phyloP scores from a whole-genome alignment of 106 monocot species.

The Hemerocallis citrina region DNA sequence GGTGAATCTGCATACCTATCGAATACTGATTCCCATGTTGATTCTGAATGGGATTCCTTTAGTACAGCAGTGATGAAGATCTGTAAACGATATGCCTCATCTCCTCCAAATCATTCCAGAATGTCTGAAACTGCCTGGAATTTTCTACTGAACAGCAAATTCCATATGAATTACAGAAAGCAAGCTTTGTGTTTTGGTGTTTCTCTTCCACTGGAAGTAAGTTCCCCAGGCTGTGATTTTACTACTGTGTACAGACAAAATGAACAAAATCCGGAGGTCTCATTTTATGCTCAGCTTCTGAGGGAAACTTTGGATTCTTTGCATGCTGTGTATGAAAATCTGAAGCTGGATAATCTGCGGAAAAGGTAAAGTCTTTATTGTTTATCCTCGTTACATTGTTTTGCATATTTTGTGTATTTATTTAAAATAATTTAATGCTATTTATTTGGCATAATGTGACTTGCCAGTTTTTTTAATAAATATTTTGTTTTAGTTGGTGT shows the following conservation, averaged over 20 bases:
- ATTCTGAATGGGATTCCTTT: slow-evolving; percentile 87
- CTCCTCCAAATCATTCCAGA: slow-evolving; percentile 3
- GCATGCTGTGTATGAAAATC: slow-evolving; percentile 85
- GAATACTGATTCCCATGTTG: slow-evolving; percentile 30
- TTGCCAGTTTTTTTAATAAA: too few species aligned
- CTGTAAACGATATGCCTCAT: slow-evolving; percentile 30
- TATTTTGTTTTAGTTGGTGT: too few species aligned
- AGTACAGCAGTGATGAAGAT: slow-evolving; percentile 33
- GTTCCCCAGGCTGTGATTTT: slow-evolving; percentile 1
- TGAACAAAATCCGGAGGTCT: slow-evolving; percentile 16
- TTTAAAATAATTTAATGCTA: too few species aligned
- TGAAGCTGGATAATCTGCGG: slow-evolving; percentile 82
- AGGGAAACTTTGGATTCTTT: slow-evolving; percentile 66
- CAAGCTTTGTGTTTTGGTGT: slow-evolving; percentile 18
- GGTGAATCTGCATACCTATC: slow-evolving; percentile 30
- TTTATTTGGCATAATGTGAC: too few species aligned
- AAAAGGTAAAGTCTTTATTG: slow-evolving; percentile 48
- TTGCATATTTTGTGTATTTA: neutral
- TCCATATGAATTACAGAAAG: slow-evolving; percentile 45
- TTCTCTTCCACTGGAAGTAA: slow-evolving; percentile 6
- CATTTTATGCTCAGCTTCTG: slow-evolving; percentile 50
- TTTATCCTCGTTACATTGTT: neutral
- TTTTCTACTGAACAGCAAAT: slow-evolving; percentile 61
- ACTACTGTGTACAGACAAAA: slow-evolving; percentile 12
- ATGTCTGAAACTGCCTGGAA: slow-evolving; percentile 47